A percentile compares a stretch with the other conserved stretches of the same genome.
Conservation (phyloP, 257 asterid genomes). For the Primulina huaijiensis region DNA sequence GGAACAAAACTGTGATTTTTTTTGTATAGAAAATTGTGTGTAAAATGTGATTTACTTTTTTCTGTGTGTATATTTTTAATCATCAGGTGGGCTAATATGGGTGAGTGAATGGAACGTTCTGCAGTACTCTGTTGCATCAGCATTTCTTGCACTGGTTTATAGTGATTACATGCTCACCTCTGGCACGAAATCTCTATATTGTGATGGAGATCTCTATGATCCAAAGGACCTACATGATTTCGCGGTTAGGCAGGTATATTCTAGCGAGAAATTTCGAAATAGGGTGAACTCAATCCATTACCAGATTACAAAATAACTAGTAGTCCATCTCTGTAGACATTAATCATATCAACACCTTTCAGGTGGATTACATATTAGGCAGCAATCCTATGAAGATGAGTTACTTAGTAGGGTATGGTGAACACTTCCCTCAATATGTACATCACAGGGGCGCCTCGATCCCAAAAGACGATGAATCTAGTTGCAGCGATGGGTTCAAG, state of each 20-base stretch:
- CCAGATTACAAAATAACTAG: too few species aligned
- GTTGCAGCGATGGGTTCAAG: conserved; percentile 57
- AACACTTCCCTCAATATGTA: conserved; percentile 46
- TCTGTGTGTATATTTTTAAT: too few species aligned
- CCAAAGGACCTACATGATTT: conserved; percentile 44
- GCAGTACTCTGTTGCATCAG: conserved; percentile 61
- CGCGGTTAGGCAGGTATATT: conserved; percentile 48
- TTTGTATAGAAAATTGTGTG: too few species aligned
- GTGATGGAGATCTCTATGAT: conserved; percentile 38
- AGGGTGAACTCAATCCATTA: too few species aligned
- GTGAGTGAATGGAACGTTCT: conserved; percentile 44
- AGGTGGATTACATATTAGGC: conserved; percentile 53
- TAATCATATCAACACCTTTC: background rate
- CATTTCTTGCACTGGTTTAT: conserved; percentile 58
- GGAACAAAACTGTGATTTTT: too few species aligned
- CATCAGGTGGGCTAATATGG: conserved; percentile 59
- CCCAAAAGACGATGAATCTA: conserved; percentile 39
- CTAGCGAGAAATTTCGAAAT: too few species aligned
- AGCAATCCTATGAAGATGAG: conserved; percentile 45
- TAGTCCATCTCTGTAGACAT: background rate
- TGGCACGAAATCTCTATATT: conserved; percentile 41
- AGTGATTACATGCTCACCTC: conserved; percentile 65
- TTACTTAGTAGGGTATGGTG: conserved; percentile 54
- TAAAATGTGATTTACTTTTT: too few species aligned
- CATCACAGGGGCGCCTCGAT: conserved; percentile 68